These are phyloP conservation scores for Limnanthes douglasii DNA, from an alignment of 345 rosid genomes.

Conservation along the genomic window DNA sequence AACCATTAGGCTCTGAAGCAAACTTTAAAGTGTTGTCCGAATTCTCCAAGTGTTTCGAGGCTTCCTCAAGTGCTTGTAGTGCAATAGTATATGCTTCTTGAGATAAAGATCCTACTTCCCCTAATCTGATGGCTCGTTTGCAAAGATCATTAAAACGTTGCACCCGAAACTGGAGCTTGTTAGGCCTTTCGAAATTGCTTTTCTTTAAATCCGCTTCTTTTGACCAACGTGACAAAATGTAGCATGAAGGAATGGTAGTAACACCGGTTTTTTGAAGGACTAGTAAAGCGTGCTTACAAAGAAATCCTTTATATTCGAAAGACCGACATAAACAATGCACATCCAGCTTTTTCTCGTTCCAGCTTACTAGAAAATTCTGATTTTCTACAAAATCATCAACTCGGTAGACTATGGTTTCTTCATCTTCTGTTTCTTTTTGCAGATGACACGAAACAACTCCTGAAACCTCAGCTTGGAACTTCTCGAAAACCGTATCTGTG, in stretches of 20 bases:
- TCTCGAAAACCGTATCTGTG: slow-evolving; percentile 32
- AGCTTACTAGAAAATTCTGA: slow-evolving; percentile 17
- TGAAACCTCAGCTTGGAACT: slow-evolving; percentile 33
- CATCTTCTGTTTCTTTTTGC: slow-evolving; percentile 23
- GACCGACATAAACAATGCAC: slow-evolving; percentile 26
- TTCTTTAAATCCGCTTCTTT: slow-evolving; percentile 17
- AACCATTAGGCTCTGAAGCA: slow-evolving; percentile 13
- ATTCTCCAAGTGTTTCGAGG: slow-evolving; percentile 17
- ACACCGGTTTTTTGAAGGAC: slow-evolving; percentile 28
- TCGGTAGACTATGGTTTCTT: slow-evolving; percentile 10
- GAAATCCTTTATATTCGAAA: slow-evolving; percentile 29
- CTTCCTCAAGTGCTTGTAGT: slow-evolving; percentile 18
- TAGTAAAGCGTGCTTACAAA: slow-evolving; percentile 31
- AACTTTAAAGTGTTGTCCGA: slow-evolving; percentile 16
- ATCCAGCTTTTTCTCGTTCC: slow-evolving; percentile 19
- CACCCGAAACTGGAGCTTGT: slow-evolving; percentile 13
- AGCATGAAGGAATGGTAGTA: slow-evolving; percentile 26
- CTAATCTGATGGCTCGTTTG: slow-evolving; percentile 20
- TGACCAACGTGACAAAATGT: slow-evolving; percentile 23
- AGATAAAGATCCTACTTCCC: slow-evolving; percentile 30
- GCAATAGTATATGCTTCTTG: slow-evolving; percentile 29
- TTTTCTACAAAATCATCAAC: slow-evolving; percentile 33
- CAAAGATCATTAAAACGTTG: slow-evolving; percentile 27
- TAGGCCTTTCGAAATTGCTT: slow-evolving; percentile 9
- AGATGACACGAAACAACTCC: slow-evolving; percentile 39